These are phyloP conservation scores for Avicennia marina DNA, from an alignment of 257 asterid genomes.

Conservation along the genomic window DNA sequence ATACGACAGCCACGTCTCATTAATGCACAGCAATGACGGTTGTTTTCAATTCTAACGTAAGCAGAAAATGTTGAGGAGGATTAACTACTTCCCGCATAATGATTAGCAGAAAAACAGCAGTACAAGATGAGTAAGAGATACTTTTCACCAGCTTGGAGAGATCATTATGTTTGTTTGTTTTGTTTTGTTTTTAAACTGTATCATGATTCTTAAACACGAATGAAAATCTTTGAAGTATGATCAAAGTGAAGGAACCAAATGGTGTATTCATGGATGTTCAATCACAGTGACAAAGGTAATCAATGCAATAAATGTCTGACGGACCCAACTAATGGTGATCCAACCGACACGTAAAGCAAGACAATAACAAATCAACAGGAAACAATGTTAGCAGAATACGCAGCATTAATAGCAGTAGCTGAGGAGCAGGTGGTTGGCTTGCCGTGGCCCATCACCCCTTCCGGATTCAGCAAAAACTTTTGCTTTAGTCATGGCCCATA, in stretches of 20 bases:
- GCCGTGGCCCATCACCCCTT: conserved; percentile 1
- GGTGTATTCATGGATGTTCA: not conserved
- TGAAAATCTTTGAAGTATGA: conserved; percentile 1
- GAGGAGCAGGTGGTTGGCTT: conserved; percentile 22
- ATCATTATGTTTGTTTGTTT: too few relatives aligned
- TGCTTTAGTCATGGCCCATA: too few relatives aligned
- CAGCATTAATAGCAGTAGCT: conserved; percentile 31
- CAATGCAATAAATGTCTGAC: conserved; percentile 27
- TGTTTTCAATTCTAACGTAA: conserved; percentile 15
- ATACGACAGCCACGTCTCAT: conserved; percentile 15
- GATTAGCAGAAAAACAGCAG: conserved; percentile 6
- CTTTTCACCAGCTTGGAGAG: conserved; percentile 6
- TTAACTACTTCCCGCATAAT: not conserved
- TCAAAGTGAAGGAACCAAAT: not conserved
- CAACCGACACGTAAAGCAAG: conserved; percentile 27
- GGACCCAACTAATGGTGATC: conserved; percentile 25
- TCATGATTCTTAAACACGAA: conserved; percentile 12
- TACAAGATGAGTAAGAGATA: not conserved
- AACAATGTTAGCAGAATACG: conserved; percentile 4
- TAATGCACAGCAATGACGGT: conserved; percentile 35
- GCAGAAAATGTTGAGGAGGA: too few relatives aligned
- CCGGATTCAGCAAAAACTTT: too few relatives aligned
- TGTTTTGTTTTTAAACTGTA: not conserved
- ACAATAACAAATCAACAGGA: conserved; percentile 15
- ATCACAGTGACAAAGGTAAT: not conserved